Evolutionary conservation across 202 grass and related monocot genomes (phyloP).

Genomic region (Panicum hallii): DNA sequence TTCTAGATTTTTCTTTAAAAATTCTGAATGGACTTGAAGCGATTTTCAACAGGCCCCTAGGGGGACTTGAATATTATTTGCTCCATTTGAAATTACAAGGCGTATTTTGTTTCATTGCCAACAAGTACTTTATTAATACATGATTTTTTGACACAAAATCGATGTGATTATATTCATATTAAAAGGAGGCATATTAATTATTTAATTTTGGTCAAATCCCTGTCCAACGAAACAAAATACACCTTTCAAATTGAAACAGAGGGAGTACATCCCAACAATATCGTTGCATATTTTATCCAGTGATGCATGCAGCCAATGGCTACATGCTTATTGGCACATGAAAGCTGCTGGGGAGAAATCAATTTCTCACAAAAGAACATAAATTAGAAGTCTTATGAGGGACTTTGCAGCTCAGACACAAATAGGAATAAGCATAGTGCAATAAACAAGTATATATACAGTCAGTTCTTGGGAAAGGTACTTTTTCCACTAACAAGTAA

Average conservation of each 20-base stretch:
- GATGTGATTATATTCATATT: neutral
- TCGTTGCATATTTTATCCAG: neutral
- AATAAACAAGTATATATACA: neutral
- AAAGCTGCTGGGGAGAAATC: slow-evolving; percentile 23
- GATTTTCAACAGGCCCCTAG: neutral
- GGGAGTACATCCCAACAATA: neutral
- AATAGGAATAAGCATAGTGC: neutral
- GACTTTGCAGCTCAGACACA: neutral
- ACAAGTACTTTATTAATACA: no score
- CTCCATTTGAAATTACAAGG: no score
- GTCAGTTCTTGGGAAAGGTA: neutral
- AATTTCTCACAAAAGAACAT: neutral
- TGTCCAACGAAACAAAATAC: neutral
- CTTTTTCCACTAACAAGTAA: neutral
- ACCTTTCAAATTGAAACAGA: no score
- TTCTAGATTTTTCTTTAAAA: neutral
- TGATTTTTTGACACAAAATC: no score
- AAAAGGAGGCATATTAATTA: no score
- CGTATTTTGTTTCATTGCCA: neutral
- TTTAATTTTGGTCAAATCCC: neutral
- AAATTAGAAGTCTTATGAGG: neutral
- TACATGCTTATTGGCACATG: neutral
- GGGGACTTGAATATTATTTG: no score
- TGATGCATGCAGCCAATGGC: slow-evolving; percentile 4
- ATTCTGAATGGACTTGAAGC: neutral